These are phyloP conservation scores for Galerina marginata DNA, from an alignment of 768 basidiomycete genomes.

Conservation along the genomic window DNA sequence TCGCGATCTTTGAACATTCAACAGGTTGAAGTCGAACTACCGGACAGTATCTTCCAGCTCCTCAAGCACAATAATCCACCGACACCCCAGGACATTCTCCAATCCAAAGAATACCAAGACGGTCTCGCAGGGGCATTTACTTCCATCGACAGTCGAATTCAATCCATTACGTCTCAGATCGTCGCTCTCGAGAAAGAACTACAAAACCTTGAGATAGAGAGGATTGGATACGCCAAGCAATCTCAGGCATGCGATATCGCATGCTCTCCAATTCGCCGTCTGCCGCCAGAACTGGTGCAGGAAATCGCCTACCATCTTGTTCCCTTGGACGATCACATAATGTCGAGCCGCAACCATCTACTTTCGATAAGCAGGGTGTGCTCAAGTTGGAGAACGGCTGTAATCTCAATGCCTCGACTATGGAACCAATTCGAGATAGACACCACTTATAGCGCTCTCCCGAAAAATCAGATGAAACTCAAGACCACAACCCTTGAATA, in stretches of 20 bases:
- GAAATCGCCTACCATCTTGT: not conserved
- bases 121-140: not conserved
- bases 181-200: not conserved
- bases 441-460: not conserved
- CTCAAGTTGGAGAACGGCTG: not conserved
- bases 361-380: not conserved
- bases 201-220: not conserved
- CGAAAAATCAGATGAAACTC: not conserved
- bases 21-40: not conserved
- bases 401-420: not conserved
- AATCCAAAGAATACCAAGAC: not conserved
- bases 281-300: constrained; percentile 1
- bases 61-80: not conserved
- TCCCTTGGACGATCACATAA: not conserved
- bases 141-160: not conserved
- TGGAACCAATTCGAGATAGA: not conserved
- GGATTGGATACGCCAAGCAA: not conserved
- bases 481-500: not conserved
- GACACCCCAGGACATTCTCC: not conserved
- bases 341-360: not conserved
- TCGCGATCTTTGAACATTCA: not conserved
- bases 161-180: not conserved
- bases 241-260: not conserved
- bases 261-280: not conserved
- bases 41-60: not conserved